Conservation (phyloP, 2,329 filamentous ascomycete genomes). For the Scytalidium sp. region DNA sequence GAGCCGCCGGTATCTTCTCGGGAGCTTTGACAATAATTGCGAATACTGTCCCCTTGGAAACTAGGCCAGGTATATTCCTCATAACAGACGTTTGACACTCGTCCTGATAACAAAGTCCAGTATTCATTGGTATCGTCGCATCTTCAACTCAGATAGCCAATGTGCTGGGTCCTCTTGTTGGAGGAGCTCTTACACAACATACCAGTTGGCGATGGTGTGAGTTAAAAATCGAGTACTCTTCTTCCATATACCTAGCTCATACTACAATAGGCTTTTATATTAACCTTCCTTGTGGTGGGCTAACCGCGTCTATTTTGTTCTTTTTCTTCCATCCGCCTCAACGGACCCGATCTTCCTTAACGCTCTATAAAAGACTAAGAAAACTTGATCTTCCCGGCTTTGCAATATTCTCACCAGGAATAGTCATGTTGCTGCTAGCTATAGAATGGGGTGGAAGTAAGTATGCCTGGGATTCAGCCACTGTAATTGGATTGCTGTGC, state of each 20-base stretch:
- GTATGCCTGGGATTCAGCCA: constrained; percentile 25
- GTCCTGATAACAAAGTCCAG: constrained; percentile 2
- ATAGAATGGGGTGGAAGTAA: constrained; percentile 27
- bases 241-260: neutral
- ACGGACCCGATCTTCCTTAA: constrained; percentile 16
- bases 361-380: constrained; percentile 22
- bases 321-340: constrained; percentile 34
- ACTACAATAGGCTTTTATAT: constrained; percentile 26
- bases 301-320: constrained; percentile 29
- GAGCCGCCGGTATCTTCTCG: constrained; percentile 25
- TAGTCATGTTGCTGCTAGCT: constrained; percentile 26
- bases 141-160: constrained; percentile 16
- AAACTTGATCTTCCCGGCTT: constrained; percentile 30
- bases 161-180: constrained; percentile 27
- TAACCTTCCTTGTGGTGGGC: constrained; percentile 37
- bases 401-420: constrained; percentile 24
- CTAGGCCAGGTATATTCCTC: constrained; percentile 14
- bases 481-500: constrained; percentile 30
- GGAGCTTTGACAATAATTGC: constrained; percentile 25
- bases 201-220: constrained; percentile 33
- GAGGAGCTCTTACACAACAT: constrained; percentile 29
- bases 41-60: constrained; percentile 17
- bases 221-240: constrained; percentile 12
- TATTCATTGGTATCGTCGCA: constrained; percentile 14
- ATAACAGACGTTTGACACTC: neutral